Percentiles rank a stretch among this genome's conserved stretches.
Evolutionary conservation across 805 yeast species (phyloP).

Genomic region (Schizosaccharomyces octosporus): DNA sequence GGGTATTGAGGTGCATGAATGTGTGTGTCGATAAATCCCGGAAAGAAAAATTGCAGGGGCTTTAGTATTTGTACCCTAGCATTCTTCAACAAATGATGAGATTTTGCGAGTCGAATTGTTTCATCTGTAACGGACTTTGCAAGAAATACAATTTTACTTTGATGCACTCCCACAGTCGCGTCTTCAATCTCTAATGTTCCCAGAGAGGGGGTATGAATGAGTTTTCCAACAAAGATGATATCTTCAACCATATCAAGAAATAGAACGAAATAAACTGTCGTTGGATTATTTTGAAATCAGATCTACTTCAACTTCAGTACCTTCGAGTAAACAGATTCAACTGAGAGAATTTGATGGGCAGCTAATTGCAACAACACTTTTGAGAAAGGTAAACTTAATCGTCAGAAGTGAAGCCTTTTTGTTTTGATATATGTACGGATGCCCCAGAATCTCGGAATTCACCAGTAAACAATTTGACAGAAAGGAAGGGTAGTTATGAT

Average conservation of each 20-base stretch:
- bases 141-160: not conserved
- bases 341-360: too few relatives aligned
- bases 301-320: too few relatives aligned
- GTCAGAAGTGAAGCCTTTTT: too few relatives aligned
- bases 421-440: too few relatives aligned
- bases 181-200: not conserved
- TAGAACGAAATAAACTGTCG: too few relatives aligned
- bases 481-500: too few relatives aligned
- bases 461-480: too few relatives aligned
- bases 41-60: slow-evolving; percentile 33
- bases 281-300: too few relatives aligned
- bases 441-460: too few relatives aligned
- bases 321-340: too few relatives aligned
- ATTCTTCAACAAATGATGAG: not conserved
- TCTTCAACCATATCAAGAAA: not conserved
- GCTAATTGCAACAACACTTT: too few relatives aligned
- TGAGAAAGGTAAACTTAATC: too few relatives aligned
- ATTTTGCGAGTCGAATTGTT: not conserved
- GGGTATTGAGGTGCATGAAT: slow-evolving; percentile 73
- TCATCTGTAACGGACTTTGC: not conserved
- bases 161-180: not conserved
- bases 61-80: not conserved
- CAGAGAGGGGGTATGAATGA: not conserved
- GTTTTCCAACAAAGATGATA: not conserved
- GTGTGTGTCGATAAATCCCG: slow-evolving; percentile 66